A percentile compares a stretch with the other conserved stretches of the same genome.
Conservation (phyloP, 768 basidiomycete species). For the Lentinula sp. region DNA sequence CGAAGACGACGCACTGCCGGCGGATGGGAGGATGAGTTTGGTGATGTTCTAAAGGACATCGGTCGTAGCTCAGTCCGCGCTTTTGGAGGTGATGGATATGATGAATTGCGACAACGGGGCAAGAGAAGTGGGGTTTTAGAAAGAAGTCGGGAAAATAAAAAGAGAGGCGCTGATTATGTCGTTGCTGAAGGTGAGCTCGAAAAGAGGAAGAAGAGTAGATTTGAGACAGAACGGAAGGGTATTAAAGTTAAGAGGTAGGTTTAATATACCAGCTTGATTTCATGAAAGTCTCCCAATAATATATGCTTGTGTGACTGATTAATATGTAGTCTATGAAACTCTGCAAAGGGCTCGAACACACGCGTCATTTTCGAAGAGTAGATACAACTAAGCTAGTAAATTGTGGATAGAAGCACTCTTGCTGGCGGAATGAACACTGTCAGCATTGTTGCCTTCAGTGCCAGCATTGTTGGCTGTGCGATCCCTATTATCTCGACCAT, state of each 20-base stretch:
- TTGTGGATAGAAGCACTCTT: too few species aligned
- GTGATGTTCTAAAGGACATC: conserved; percentile 58
- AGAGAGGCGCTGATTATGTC: conserved; percentile 18
- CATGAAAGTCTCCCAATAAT: too few species aligned
- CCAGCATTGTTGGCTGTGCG: too few species aligned
- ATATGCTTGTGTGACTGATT: too few species aligned
- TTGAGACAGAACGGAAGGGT: conserved; percentile 41
- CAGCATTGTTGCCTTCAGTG: too few species aligned
- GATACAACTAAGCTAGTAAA: too few species aligned
- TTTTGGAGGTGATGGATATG: conserved; percentile 68
- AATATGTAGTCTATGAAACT: too few species aligned
- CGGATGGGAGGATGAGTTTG: conserved; percentile 81
- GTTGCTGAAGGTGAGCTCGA: conserved; percentile 17
- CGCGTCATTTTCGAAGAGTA: too few species aligned
- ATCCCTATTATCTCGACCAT: too few species aligned
- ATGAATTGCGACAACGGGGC: conserved; percentile 64
- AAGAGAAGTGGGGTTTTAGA: conserved; percentile 58
- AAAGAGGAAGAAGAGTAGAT: conserved; percentile 39
- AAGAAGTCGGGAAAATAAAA: conserved; percentile 38
- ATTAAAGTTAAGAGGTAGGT: conserved; percentile 25
- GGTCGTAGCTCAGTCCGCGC: conserved; percentile 21
- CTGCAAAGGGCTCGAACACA: too few species aligned
- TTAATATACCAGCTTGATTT: too few species aligned
- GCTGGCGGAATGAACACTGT: too few species aligned
- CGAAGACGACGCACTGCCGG: conserved; percentile 55